Percentiles rank a stretch among this genome's conserved stretches.
These are phyloP conservation scores for Thelonectria blattea DNA, from an alignment of 2,329 filamentous ascomycete genomes.

Conservation along the genomic window DNA sequence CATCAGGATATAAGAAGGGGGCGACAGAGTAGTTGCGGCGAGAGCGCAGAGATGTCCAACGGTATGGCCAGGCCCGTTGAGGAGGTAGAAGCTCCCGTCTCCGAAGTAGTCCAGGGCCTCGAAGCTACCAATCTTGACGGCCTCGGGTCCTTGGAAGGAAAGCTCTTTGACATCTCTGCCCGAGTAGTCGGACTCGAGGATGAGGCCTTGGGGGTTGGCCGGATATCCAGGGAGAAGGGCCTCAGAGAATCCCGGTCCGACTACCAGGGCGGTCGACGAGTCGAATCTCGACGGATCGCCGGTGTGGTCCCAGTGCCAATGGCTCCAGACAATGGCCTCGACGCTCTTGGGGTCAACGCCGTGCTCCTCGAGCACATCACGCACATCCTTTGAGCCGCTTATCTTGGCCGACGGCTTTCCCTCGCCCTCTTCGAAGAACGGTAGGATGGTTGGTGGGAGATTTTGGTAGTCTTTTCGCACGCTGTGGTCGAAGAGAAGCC, in stretches of 20 bases:
- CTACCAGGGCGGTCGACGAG: constrained; percentile 30
- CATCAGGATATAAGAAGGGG: constrained; percentile 31
- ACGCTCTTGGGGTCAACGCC: constrained; percentile 12
- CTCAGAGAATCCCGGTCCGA: constrained; percentile 33
- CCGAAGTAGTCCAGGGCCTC: constrained; percentile 49
- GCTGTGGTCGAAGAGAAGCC: constrained; percentile 4
- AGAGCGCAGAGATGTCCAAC: constrained; percentile 32
- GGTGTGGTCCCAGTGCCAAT: constrained; percentile 40
- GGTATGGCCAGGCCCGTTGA: constrained; percentile 40
- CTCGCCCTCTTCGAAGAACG: background rate
- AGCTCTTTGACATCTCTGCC: constrained; percentile 25
- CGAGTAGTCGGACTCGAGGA: constrained; percentile 27
- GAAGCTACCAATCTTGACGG: constrained; percentile 42
- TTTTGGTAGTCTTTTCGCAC: constrained; percentile 4
- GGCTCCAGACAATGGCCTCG: constrained; percentile 39
- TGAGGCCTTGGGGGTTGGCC: constrained; percentile 5
- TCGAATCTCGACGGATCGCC: constrained; percentile 37
- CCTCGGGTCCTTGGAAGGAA: constrained; percentile 20
- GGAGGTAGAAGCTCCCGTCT: constrained; percentile 50
- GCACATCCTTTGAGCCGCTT: background rate
- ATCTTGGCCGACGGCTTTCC: background rate
- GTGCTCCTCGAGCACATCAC: background rate
- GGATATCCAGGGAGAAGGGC: constrained; percentile 25
- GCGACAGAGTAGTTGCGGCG: constrained; percentile 22
- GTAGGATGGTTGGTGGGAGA: background rate